These are phyloP conservation scores for Lumnitzera racemosa DNA, from an alignment of 345 rosid species.

Conservation along the genomic window DNA sequence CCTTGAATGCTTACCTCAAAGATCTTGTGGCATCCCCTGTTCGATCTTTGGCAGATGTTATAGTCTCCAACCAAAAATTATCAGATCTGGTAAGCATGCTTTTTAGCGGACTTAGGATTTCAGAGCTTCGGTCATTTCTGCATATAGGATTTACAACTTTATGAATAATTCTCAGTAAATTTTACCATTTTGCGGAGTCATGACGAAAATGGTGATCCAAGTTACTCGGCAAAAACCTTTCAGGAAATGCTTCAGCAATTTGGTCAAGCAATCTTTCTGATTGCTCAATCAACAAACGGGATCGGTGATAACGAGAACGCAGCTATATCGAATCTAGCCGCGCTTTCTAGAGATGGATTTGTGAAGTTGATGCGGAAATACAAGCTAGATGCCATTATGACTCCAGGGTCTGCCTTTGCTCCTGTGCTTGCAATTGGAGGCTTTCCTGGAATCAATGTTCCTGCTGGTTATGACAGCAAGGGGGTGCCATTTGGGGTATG, in stretches of 20 bases:
- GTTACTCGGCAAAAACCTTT: not conserved
- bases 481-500: conserved; percentile 60
- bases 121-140: no score
- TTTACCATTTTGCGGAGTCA: no score
- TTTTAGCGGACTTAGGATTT: no score
- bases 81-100: conserved; percentile 14
- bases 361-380: conserved; percentile 39
- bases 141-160: no score
- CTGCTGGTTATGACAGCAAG: conserved; percentile 42
- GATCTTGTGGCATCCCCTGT: conserved; percentile 21
- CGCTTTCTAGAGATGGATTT: conserved; percentile 38
- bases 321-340: conserved; percentile 25
- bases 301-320: conserved; percentile 25
- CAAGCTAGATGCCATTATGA: conserved; percentile 51
- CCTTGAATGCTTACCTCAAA: conserved; percentile 19
- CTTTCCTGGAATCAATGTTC: conserved; percentile 63
- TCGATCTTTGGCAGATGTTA: conserved; percentile 21
- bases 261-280: conserved; percentile 37
- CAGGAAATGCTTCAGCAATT: conserved; percentile 50
- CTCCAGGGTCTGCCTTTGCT: conserved; percentile 13
- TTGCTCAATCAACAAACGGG: conserved; percentile 43
- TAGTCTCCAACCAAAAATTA: conserved; percentile 22
- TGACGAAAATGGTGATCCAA: no score
- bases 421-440: conserved; percentile 65
- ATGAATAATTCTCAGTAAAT: no score